Conservation (phyloP, 257 asterid species). For the Solanum corneliomulleri region DNA sequence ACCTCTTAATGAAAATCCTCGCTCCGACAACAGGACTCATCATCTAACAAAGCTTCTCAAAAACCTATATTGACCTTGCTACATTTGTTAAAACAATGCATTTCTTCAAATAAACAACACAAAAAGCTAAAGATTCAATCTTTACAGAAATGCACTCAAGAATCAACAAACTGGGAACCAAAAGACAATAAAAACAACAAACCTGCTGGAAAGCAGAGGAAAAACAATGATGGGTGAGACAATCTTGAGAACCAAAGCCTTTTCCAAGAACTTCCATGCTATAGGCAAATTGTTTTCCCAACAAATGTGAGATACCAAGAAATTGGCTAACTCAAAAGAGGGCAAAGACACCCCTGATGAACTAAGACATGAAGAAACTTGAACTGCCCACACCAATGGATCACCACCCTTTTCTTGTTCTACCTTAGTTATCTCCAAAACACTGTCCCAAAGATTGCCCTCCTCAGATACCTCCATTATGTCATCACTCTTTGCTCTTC, state of each 20-base stretch:
- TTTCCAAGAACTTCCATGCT: constrained; percentile 86
- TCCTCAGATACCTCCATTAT: constrained; percentile 41
- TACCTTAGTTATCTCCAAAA: constrained; percentile 57
- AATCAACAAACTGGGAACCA: not conserved
- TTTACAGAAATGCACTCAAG: not conserved
- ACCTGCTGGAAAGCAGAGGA: constrained; percentile 79
- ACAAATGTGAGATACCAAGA: constrained; percentile 71
- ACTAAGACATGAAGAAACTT: constrained; percentile 57
- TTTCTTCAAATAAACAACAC: not conserved
- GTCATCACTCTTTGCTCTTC: constrained; percentile 6
- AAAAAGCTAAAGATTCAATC: not conserved
- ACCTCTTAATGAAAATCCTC: not conserved
- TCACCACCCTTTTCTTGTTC: constrained; percentile 68
- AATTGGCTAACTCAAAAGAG: constrained; percentile 49
- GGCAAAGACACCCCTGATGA: constrained; percentile 65
- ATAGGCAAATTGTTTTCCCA: constrained; percentile 90
- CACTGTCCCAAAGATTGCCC: constrained; percentile 41
- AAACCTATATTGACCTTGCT: not conserved
- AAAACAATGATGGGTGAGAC: constrained; percentile 75
- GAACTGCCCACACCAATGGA: constrained; percentile 76
- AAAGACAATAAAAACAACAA: not conserved
- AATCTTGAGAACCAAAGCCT: constrained; percentile 64
- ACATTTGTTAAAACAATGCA: not conserved
- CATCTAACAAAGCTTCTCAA: not conserved
- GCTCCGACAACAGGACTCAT: not conserved